These are phyloP conservation scores for Apophysomyces trapeziformis DNA, from an alignment of 371 early-diverging fungal genomes.

Conservation along the genomic window DNA sequence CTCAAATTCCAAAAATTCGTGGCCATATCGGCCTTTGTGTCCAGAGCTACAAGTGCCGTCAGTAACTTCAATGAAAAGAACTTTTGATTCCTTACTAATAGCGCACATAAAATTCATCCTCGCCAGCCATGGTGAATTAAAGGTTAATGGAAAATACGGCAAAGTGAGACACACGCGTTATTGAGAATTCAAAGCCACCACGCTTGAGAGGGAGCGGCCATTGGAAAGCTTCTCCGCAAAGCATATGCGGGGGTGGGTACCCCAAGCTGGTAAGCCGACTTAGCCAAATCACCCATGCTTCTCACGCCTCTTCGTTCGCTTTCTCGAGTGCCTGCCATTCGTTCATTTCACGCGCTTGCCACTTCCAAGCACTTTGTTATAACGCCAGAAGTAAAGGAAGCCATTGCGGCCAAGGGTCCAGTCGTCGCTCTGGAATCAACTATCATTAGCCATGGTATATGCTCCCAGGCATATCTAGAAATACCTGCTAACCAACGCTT, in stretches of 20 bases:
- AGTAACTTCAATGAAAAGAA: neutral
- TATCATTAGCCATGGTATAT: conserved; percentile 89
- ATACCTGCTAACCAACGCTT: too few relatives aligned
- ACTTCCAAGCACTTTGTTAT: conserved; percentile 24
- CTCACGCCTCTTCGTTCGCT: neutral
- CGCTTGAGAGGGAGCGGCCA: too few relatives aligned
- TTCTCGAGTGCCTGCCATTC: neutral
- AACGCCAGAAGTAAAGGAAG: conserved; percentile 55
- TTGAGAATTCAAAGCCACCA: conserved; percentile 6
- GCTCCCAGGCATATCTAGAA: neutral
- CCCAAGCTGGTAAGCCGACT: too few relatives aligned
- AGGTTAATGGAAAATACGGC: neutral
- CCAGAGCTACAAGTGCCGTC: conserved; percentile 68
- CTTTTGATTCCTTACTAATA: conserved; percentile 74
- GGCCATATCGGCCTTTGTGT: conserved; percentile 94
- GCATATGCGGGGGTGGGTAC: too few relatives aligned
- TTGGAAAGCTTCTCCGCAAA: too few relatives aligned
- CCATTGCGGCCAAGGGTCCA: conserved; percentile 67
- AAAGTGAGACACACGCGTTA: neutral
- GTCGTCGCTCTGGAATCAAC: conserved; percentile 94
- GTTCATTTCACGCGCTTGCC: conserved; percentile 23
- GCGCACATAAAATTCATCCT: conserved; percentile 81
- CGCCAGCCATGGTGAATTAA: conserved; percentile 33
- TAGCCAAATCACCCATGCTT: neutral
- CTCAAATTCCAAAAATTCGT: conserved; percentile 98